Evolutionary conservation across 768 basidiomycete genomes (phyloP).

Genomic region (Kondoa subrosea): DNA sequence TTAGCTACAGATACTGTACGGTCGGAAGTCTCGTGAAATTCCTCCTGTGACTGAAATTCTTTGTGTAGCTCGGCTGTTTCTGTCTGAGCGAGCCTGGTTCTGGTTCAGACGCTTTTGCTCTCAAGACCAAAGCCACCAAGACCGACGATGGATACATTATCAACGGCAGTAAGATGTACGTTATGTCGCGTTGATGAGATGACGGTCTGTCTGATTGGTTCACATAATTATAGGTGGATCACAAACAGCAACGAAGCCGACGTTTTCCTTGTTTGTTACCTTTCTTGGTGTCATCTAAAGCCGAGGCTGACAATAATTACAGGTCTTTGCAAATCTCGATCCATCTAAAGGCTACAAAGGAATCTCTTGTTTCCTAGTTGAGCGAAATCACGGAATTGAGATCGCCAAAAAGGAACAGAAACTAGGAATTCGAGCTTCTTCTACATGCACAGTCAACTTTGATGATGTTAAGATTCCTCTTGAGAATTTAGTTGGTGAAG

Average conservation of each 20-base stretch:
- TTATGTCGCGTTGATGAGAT: neutral
- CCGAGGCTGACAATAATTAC: slow-evolving; percentile 37
- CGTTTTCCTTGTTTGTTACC: slow-evolving; percentile 26
- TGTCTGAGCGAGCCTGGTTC: slow-evolving; percentile 82
- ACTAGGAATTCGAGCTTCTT: slow-evolving; percentile 86
- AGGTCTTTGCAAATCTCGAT: slow-evolving; percentile 92
- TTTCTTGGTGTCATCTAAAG: slow-evolving; percentile 51
- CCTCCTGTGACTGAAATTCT: neutral
- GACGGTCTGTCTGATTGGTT: no score
- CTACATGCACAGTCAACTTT: slow-evolving; percentile 84
- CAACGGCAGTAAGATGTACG: slow-evolving; percentile 85
- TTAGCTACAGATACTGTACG: slow-evolving; percentile 63
- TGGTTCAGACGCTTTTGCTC: slow-evolving; percentile 91
- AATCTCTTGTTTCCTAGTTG: slow-evolving; percentile 91
- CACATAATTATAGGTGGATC: slow-evolving; percentile 23
- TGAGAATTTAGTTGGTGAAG: slow-evolving; percentile 81
- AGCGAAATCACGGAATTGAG: slow-evolving; percentile 89
- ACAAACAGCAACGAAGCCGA: slow-evolving; percentile 29
- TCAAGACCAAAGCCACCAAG: slow-evolving; percentile 80
- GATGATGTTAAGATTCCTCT: slow-evolving; percentile 73
- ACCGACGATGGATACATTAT: slow-evolving; percentile 53
- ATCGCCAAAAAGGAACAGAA: slow-evolving; percentile 99
- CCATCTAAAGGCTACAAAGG: slow-evolving; percentile 94
- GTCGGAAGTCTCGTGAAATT: no score
- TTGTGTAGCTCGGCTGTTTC: slow-evolving; percentile 71